Evolutionary conservation across 768 basidiomycete genomes (phyloP), one percentile per base, ranked within the genome.

Genomic region (Phlebiopsis flavidoalba): DNA sequence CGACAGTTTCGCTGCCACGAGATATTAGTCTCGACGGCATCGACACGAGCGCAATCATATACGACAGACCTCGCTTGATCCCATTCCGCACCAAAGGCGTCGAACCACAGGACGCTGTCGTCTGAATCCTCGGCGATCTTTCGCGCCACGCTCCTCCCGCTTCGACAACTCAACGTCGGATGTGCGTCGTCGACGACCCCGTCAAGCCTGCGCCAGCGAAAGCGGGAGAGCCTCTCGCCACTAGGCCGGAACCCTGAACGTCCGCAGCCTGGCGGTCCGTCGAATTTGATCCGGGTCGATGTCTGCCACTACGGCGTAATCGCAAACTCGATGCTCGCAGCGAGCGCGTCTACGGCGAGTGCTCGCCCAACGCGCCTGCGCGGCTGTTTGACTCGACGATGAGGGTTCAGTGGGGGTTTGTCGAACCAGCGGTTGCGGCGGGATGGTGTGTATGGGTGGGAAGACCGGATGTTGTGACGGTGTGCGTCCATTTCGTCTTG

Each of bases 331-430:
- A 94, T 88, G 62, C 90, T 91, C 0, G 95, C 95, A 1, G 95
- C 86, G 14, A 98, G 77, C 0, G 95, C 96, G 63, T 97, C 95
- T 60, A 88, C 88, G 0, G 88, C 0, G 92, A 90, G 71, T 96
- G 95, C 74, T 98, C 95, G 5, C 95, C 95, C 67, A 86, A 84
- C 46, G 90, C 89, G 43, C 93, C 91, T 6, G 92, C 91, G 40
- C 91, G 86, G 1, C 88, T 87, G 57, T 88, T 90, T 0, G 87
- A 83, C 70, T 98, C 95, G 40, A 98, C 86, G 52, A 92, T 82
- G 57, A 97, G 75, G 4, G 87, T 87, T 43, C 89, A 82, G n/a
- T n/a, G n/a, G n/a, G 1, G 88, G 80, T 73, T 97, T 98, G 76
- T 98, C 95, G 71, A 86, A 91, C 83, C 93, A 97, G 36, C 96